Conservation (phyloP, 371 early-diverging fungal species). For the Chytridium lagenaria region DNA sequence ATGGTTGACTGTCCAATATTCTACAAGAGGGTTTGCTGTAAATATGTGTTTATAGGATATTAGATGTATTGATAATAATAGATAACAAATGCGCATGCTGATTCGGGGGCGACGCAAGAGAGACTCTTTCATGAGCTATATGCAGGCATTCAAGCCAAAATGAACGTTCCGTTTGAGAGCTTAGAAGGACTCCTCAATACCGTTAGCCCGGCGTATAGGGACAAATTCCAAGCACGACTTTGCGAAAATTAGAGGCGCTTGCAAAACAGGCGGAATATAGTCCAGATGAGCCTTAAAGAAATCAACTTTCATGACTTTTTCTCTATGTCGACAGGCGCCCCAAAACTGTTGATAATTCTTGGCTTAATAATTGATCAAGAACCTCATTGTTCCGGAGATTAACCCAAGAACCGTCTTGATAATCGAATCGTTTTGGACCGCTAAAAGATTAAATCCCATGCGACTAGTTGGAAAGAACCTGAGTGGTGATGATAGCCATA, state of each 20-base stretch:
- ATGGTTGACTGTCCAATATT: conserved; percentile 32
- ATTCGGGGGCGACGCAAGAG: conserved; percentile 27
- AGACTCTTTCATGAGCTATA: too few relatives aligned
- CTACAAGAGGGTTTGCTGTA: neutral
- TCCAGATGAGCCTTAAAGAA: neutral
- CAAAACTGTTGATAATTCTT: conserved; percentile 61
- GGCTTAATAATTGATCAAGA: conserved; percentile 69
- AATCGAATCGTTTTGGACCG: conserved; percentile 94
- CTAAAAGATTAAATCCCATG: conserved; percentile 46
- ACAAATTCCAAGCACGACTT: conserved; percentile 30
- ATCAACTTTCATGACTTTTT: neutral
- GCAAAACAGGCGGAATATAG: conserved; percentile 20
- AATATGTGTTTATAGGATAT: neutral
- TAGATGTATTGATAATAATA: conserved; percentile 1
- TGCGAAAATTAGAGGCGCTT: conserved; percentile 32
- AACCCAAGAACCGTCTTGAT: conserved; percentile 74
- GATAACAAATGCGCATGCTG: conserved; percentile 32
- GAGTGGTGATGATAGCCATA: conserved; percentile 96
- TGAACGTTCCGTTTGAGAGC: conserved; percentile 36
- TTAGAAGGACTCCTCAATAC: conserved; percentile 38
- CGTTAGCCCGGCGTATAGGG: conserved; percentile 35
- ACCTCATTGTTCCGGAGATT: conserved; percentile 71
- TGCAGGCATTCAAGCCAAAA: conserved; percentile 29
- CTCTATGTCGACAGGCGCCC: neutral
- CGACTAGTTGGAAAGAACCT: conserved; percentile 36